phyloP scores from a whole-genome alignment of 2,329 filamentous ascomycete genomes.

The Xylariaceae sp. region DNA sequence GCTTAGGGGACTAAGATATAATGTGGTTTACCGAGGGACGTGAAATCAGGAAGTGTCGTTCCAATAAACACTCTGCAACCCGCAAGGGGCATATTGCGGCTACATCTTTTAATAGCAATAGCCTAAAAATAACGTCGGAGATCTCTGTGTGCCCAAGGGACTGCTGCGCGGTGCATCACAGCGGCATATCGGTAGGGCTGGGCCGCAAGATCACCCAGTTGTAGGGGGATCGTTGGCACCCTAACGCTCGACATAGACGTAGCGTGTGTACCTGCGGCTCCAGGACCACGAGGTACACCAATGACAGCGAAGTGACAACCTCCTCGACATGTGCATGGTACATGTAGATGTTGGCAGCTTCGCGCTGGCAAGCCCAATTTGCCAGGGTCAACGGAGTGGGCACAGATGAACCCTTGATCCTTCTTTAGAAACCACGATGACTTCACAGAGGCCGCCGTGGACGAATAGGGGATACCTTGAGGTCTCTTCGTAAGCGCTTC shows the following conservation, averaged over 20 bases:
- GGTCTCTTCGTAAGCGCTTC: constrained; percentile 15
- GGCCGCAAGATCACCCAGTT: constrained; percentile 9
- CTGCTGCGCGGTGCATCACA: constrained; percentile 9
- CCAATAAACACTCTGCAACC: constrained; percentile 30
- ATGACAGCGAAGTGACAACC: constrained; percentile 16
- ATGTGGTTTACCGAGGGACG: background rate
- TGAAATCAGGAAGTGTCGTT: constrained; percentile 23
- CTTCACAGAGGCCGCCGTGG: constrained; percentile 1
- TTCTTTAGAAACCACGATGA: constrained; percentile 2
- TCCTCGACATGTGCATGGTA: constrained; percentile 14
- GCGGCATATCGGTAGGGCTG: constrained; percentile 11
- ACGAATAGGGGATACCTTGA: constrained; percentile 5
- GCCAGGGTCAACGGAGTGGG: constrained; percentile 6
- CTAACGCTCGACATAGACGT: constrained; percentile 6
- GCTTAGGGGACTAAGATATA: background rate
- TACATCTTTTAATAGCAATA: constrained; percentile 34
- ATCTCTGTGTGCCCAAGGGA: constrained; percentile 12
- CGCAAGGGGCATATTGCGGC: constrained; percentile 31
- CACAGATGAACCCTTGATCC: constrained; percentile 3
- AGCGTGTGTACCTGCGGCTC: constrained; percentile 4
- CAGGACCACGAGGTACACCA: constrained; percentile 10
- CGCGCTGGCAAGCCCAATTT: constrained; percentile 5
- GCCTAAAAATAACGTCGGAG: constrained; percentile 30
- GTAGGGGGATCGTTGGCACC: constrained; percentile 12
- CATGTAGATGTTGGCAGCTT: constrained; percentile 4